Percentiles rank a stretch among this genome's conserved stretches.
Evolutionary conservation across 23 red algal species (phyloP).

Genomic region (Chondrus crispus): DNA sequence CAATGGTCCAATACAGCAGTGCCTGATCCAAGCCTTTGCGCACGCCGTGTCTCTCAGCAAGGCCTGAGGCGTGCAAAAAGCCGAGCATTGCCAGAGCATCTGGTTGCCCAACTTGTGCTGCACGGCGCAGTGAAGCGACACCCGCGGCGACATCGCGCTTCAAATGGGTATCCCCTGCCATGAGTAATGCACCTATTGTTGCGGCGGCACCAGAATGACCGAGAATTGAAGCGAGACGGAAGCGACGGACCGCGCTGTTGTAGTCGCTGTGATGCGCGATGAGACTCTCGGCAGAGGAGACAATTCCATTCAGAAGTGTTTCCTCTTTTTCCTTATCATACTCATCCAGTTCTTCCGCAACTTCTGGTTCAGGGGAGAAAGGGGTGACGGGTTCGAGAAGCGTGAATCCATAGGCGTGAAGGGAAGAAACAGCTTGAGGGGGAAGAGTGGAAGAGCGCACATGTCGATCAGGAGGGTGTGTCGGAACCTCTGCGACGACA

Average conservation of each 20-base stretch:
- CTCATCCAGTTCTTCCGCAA: no score
- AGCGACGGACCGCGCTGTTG: neutral
- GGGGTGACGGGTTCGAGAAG: no score
- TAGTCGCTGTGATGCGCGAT: neutral
- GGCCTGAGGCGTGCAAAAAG: conserved; percentile 63
- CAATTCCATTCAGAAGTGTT: neutral
- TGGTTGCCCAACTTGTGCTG: conserved; percentile 45
- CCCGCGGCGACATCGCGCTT: conserved; percentile 8
- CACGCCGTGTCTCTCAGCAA: conserved; percentile 40
- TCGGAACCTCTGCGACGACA: no score
- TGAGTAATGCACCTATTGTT: conserved; percentile 1
- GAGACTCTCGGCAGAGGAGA: neutral
- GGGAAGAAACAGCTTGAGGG: no score
- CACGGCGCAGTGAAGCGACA: conserved; percentile 5
- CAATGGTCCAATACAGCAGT: conserved; percentile 51
- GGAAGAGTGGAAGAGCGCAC: no score
- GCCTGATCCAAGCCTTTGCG: conserved; percentile 14
- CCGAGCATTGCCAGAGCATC: conserved; percentile 78
- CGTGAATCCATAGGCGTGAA: no score
- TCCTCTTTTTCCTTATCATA: no score
- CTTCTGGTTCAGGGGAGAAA: no score
- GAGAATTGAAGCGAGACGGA: conserved; percentile 48
- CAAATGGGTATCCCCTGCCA: conserved; percentile 25
- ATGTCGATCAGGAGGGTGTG: no score
- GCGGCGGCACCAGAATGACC: conserved; percentile 55